These are phyloP conservation scores for Bisporella sp. DNA, from an alignment of 2,329 filamentous ascomycete genomes.

Conservation along the genomic window DNA sequence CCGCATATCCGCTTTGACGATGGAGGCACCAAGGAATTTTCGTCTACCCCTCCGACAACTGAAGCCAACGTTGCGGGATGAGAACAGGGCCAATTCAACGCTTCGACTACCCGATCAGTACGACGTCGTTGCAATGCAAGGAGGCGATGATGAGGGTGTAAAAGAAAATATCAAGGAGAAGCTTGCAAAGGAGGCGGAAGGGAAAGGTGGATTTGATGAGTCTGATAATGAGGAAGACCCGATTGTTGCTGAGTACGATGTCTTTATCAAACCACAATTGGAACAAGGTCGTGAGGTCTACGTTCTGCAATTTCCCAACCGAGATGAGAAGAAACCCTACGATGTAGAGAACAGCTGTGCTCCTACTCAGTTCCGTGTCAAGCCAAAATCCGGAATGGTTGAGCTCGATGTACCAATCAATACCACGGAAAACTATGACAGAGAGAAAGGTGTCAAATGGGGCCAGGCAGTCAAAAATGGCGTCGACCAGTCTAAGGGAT, in stretches of 20 bases:
- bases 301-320: constrained; percentile 85
- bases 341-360: constrained; percentile 45
- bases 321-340: constrained; percentile 52
- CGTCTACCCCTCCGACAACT: too few relatives aligned
- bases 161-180: background rate
- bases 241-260: constrained; percentile 68
- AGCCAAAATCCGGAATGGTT: constrained; percentile 73
- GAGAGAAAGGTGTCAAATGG: constrained; percentile 74
- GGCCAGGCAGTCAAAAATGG: constrained; percentile 64
- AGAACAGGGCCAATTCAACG: too few relatives aligned
- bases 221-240: constrained; percentile 49
- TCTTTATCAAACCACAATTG: constrained; percentile 75
- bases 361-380: constrained; percentile 73
- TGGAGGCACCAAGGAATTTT: too few relatives aligned
- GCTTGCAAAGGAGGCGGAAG: constrained; percentile 1
- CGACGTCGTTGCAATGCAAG: too few relatives aligned
- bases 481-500: constrained; percentile 40
- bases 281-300: constrained; percentile 59
- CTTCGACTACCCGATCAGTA: too few relatives aligned
- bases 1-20: too few relatives aligned
- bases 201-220: background rate
- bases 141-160: too few relatives aligned
- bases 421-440: constrained; percentile 66
- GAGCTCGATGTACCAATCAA: constrained; percentile 88
- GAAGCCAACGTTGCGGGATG: too few relatives aligned